A percentile compares a stretch with the other conserved stretches of the same genome.
Conservation (phyloP, 768 basidiomycete genomes). For the Serendipita vermifera region DNA sequence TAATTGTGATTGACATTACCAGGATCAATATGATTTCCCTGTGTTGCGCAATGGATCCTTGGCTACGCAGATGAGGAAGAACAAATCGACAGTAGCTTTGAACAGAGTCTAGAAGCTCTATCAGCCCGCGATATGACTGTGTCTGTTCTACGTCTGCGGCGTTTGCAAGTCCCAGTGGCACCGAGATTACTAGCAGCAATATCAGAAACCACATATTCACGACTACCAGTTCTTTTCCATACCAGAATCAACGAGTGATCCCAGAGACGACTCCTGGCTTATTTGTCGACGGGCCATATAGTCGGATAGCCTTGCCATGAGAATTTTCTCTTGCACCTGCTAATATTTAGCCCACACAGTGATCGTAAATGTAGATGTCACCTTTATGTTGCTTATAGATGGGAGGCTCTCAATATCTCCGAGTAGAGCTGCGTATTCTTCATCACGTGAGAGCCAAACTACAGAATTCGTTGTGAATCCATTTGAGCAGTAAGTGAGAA, state of each 20-base stretch:
- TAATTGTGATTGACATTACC: conserved; percentile 43
- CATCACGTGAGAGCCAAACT: conserved; percentile 60
- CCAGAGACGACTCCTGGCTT: not conserved
- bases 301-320: conserved; percentile 23
- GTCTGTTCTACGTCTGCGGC: too few relatives aligned
- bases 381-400: conserved; percentile 45
- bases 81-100: too few relatives aligned
- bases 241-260: not conserved
- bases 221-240: not conserved
- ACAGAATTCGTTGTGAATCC: not conserved
- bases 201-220: too few relatives aligned
- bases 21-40: conserved; percentile 69
- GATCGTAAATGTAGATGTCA: conserved; percentile 19
- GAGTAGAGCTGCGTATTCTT: conserved; percentile 41
- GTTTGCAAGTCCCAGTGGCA: too few relatives aligned
- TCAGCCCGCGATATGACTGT: too few relatives aligned
- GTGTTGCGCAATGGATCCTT: conserved; percentile 58
- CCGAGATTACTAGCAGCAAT: too few relatives aligned
- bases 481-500: not conserved
- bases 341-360: not conserved
- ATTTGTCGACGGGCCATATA: not conserved
- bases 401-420: conserved; percentile 46
- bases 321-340: conserved; percentile 60
- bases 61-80: conserved; percentile 63
- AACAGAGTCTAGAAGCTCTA: too few relatives aligned